These are phyloP conservation scores for Pseudocercospora musae DNA, from an alignment of 2,329 filamentous ascomycete genomes.

Conservation along the genomic window DNA sequence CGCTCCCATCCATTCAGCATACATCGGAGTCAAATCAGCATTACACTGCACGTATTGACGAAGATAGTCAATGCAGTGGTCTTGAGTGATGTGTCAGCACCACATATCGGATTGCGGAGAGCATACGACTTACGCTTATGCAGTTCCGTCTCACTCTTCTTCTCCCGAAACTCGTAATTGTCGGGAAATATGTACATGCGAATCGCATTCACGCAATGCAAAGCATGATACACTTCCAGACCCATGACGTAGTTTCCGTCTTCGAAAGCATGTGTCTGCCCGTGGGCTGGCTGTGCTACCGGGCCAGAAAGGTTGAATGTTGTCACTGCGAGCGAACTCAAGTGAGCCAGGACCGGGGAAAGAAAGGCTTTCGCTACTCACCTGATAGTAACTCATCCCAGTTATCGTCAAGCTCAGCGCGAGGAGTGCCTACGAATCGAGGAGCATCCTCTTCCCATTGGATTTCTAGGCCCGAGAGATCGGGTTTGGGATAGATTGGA, in stretches of 20 bases:
- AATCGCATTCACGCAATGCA: conserved; percentile 1
- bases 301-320: conserved; percentile 5
- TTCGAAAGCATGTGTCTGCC: neutral
- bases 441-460: conserved; percentile 5
- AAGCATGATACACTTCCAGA: conserved; percentile 7
- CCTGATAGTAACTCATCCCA: conserved; percentile 7
- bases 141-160: neutral
- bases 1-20: conserved; percentile 1
- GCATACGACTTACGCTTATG: neutral
- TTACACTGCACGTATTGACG: conserved; percentile 12
- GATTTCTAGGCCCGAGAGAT: conserved; percentile 3
- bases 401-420: conserved; percentile 1
- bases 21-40: conserved; percentile 10
- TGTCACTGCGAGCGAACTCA: neutral
- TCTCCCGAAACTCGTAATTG: neutral
- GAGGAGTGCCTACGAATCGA: neutral
- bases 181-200: neutral
- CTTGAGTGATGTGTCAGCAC: neutral
- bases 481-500: neutral
- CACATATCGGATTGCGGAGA: neutral
- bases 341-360: neutral
- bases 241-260: conserved; percentile 9
- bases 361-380: neutral
- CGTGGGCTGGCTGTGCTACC: neutral
- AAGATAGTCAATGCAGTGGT: conserved; percentile 9